Evolutionary conservation across 495 filamentous ascomycete species (phyloP).

Genomic region (Penicillium salamii): DNA sequence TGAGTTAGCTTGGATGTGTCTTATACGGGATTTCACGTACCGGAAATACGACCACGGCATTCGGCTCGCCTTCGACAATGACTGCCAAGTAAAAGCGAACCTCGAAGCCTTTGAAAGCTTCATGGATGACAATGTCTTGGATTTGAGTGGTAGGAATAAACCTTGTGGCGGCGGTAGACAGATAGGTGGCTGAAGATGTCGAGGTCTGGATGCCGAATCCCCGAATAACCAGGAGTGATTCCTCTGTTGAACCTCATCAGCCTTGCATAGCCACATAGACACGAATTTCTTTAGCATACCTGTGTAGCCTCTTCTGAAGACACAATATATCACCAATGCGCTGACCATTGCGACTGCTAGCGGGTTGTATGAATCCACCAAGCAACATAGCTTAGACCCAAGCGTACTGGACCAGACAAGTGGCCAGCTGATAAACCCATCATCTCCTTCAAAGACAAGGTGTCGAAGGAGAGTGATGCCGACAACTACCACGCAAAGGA

Average conservation of each 20-base stretch:
- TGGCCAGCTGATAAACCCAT: conserved; percentile 24
- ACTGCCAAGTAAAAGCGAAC: conserved; percentile 87
- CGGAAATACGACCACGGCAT: conserved; percentile 91
- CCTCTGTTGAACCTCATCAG: conserved; percentile 50
- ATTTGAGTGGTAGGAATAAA: conserved; percentile 95
- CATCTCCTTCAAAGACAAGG: conserved; percentile 23
- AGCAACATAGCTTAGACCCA: conserved; percentile 26
- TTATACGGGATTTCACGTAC: conserved; percentile 33
- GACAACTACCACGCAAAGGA: conserved; percentile 40
- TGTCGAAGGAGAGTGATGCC: conserved; percentile 37
- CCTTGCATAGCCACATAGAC: conserved; percentile 8
- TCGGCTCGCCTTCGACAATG: conserved; percentile 85
- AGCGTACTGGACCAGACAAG: conserved; percentile 33
- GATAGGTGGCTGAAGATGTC: conserved; percentile 61
- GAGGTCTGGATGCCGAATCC: conserved; percentile 89
- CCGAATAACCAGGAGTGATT: conserved; percentile 83
- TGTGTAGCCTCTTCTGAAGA: conserved; percentile 49
- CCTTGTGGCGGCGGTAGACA: conserved; percentile 64
- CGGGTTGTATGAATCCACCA: conserved; percentile 38
- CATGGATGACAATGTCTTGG: conserved; percentile 89
- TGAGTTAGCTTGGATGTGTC: conserved; percentile 7
- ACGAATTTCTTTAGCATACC: conserved; percentile 28
- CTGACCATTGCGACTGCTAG: conserved; percentile 26
- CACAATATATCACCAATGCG: conserved; percentile 39
- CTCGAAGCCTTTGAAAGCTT: conserved; percentile 91